A percentile compares a stretch with the other conserved stretches of the same genome.
Evolutionary conservation across 352 stramenopile genomes (phyloP).

Genomic region (Pythium plurisporium): DNA sequence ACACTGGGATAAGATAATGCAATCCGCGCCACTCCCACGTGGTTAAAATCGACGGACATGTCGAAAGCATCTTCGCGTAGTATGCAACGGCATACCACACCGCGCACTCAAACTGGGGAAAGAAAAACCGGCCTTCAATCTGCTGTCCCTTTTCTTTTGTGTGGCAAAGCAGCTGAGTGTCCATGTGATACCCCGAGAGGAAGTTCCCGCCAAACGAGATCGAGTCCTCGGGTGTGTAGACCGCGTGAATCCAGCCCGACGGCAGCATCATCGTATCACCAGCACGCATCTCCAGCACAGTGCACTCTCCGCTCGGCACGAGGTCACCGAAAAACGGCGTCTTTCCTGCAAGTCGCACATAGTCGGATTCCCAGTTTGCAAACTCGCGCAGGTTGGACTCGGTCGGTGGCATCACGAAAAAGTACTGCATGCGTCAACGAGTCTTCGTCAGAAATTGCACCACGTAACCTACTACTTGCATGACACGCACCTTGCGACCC

Average conservation of each 20-base stretch:
- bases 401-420: slow-evolving; percentile 39
- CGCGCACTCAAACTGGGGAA: slow-evolving; percentile 30
- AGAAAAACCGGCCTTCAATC: slow-evolving; percentile 27
- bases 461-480: background rate
- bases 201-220: slow-evolving; percentile 46
- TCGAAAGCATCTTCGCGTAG: slow-evolving; percentile 26
- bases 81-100: slow-evolving; percentile 35
- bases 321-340: slow-evolving; percentile 25
- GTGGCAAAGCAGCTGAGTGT: slow-evolving; percentile 31
- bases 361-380: slow-evolving; percentile 23
- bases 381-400: slow-evolving; percentile 29
- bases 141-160: slow-evolving; percentile 26
- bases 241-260: slow-evolving; percentile 41
- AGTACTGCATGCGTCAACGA: slow-evolving; percentile 21
- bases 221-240: slow-evolving; percentile 39
- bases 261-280: slow-evolving; percentile 43
- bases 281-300: slow-evolving; percentile 25
- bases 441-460: no score
- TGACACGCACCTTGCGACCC: slow-evolving; percentile 30
- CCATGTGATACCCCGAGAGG: slow-evolving; percentile 34
- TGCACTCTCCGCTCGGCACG: slow-evolving; percentile 21
- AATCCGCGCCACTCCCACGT: slow-evolving; percentile 26
- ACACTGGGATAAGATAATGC: slow-evolving; percentile 9
- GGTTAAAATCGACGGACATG: slow-evolving; percentile 15
- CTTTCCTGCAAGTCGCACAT: slow-evolving; percentile 22